Conservation (phyloP, 139 green algal species). For the Micractinium conductrix region DNA sequence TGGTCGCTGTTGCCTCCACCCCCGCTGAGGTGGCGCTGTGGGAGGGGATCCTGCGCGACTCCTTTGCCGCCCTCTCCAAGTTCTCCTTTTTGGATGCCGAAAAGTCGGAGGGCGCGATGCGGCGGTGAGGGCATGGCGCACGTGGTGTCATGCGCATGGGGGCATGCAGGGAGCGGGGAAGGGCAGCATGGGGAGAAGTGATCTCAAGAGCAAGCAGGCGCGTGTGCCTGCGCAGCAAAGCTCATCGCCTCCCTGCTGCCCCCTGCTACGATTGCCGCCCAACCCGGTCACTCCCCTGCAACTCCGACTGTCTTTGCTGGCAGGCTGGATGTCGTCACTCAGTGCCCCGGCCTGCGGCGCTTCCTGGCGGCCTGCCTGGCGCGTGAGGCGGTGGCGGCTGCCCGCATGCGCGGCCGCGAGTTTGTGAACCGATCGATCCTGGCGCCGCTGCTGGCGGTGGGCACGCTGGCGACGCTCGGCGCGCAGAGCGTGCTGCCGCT, state of each 20-base stretch:
- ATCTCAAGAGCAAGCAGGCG: too few relatives aligned
- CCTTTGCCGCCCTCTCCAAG: not conserved
- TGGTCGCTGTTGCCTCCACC: not conserved
- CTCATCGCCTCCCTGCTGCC: too few relatives aligned
- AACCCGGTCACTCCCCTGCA: too few relatives aligned
- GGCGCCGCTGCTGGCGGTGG: constrained; percentile 25
- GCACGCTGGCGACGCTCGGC: constrained; percentile 5
- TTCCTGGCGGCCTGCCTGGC: constrained; percentile 20
- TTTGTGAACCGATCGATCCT: constrained; percentile 8
- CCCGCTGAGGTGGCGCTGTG: constrained; percentile 23
- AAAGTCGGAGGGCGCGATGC: constrained; percentile 6
- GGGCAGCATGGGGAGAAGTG: too few relatives aligned
- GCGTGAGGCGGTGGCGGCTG: constrained; percentile 17
- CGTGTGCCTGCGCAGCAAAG: too few relatives aligned
- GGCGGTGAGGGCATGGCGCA: not conserved
- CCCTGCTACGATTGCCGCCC: too few relatives aligned
- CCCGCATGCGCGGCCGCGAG: not conserved
- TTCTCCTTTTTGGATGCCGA: constrained; percentile 23
- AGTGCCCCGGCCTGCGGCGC: not conserved
- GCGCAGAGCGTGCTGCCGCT: constrained; percentile 17
- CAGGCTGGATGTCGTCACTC: constrained; percentile 33
- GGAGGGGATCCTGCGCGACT: constrained; percentile 34
- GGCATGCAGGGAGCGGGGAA: too few relatives aligned
- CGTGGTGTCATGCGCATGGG: too few relatives aligned
- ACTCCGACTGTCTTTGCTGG: not conserved